phyloP scores from a whole-genome alignment of 305 asterid genomes.

The Coffea humblotiana region DNA sequence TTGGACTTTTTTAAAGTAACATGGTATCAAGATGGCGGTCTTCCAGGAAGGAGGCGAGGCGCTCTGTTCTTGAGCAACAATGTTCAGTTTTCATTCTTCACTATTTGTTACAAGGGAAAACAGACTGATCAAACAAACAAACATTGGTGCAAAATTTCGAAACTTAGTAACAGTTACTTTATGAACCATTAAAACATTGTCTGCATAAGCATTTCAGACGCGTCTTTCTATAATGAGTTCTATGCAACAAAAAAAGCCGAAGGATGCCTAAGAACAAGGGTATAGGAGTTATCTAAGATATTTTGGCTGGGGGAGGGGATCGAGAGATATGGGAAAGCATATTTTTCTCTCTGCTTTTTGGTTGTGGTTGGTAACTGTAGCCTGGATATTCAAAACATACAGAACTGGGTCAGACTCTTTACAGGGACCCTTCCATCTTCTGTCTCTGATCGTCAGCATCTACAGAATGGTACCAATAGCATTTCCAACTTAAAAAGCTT shows the following conservation, averaged over 20 bases:
- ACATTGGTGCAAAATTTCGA: background rate
- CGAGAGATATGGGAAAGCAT: background rate
- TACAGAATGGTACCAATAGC: background rate
- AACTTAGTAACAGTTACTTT: background rate
- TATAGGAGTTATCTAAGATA: background rate
- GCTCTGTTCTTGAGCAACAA: background rate
- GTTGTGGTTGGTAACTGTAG: background rate
- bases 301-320: background rate
- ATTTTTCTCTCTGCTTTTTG: background rate
- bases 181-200: background rate
- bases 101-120: background rate
- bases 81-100: background rate
- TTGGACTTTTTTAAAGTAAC: too few relatives aligned
- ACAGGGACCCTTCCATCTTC: background rate
- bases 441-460: slow-evolving; percentile 4
- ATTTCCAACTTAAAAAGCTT: background rate
- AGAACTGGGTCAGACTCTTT: background rate
- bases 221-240: background rate
- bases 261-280: background rate
- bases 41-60: background rate
- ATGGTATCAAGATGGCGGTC: too few relatives aligned
- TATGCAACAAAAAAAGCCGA: background rate
- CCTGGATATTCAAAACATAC: background rate
- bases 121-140: background rate
- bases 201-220: slow-evolving; percentile 4